These are phyloP conservation scores for Lachancea quebecensis DNA, from an alignment of 805 yeast genomes.

Conservation along the genomic window DNA sequence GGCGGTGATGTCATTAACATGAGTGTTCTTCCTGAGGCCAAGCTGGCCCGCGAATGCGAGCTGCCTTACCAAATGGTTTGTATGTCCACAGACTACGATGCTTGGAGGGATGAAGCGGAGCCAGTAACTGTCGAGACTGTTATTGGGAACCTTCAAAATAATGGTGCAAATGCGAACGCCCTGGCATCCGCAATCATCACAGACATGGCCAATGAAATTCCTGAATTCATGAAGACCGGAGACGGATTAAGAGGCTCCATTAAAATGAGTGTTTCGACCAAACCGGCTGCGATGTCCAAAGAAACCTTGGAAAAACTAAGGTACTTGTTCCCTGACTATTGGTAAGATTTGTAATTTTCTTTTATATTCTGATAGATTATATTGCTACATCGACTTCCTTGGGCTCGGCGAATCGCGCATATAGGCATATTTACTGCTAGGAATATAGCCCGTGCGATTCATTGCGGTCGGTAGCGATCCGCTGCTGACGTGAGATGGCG, in stretches of 20 bases:
- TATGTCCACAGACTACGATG: slow-evolving; percentile 98
- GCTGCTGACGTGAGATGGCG: slow-evolving; percentile 12
- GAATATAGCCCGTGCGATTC: slow-evolving; percentile 25
- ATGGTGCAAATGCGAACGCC: slow-evolving; percentile 75
- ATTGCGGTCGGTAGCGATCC: slow-evolving; percentile 9
- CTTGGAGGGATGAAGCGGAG: slow-evolving; percentile 94
- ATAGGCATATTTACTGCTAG: slow-evolving; percentile 31
- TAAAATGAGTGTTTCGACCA: slow-evolving; percentile 76
- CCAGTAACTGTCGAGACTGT: slow-evolving; percentile 98
- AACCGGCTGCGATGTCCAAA: slow-evolving; percentile 61
- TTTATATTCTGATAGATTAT: slow-evolving; percentile 1
- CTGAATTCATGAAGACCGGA: slow-evolving; percentile 53
- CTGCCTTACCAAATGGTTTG: slow-evolving; percentile 96
- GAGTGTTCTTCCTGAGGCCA: slow-evolving; percentile 96
- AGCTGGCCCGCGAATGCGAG: slow-evolving; percentile 95
- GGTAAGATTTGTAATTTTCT: slow-evolving; percentile 38
- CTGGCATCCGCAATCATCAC: slow-evolving; percentile 66
- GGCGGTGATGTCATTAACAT: slow-evolving; percentile 95
- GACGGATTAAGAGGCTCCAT: slow-evolving; percentile 65
- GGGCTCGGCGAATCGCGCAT: slow-evolving; percentile 32
- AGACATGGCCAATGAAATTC: slow-evolving; percentile 55
- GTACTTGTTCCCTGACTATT: slow-evolving; percentile 85
- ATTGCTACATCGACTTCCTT: slow-evolving; percentile 14
- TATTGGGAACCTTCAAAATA: slow-evolving; percentile 82
- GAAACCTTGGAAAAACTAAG: slow-evolving; percentile 75